Evolutionary conservation across 495 filamentous ascomycete species (phyloP), one percentile per base, ranked within the genome.

Genomic region (Daldinia decipiens): DNA sequence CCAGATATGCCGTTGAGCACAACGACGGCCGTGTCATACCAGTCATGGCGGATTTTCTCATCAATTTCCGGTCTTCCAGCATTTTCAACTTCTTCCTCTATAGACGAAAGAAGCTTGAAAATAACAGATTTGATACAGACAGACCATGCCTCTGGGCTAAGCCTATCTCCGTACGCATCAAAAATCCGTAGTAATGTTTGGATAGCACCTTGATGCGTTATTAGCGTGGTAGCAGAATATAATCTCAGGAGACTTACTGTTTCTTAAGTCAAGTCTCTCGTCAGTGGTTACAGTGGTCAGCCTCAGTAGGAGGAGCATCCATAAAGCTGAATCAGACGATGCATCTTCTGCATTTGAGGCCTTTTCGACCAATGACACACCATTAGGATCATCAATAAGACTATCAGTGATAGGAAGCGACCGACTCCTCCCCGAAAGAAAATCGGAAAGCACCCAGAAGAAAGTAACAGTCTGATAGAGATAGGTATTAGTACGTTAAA

Each of bases 361-460:
- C 38, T 88, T 80, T 62, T 84, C 78, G 1, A 84, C 65, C 2
- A 90, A 69, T 29, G 81, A 79, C 26, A 79, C 66, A 27, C 87
- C 86, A 36, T 82, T 81, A n/a, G 82, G 78, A 9, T 82, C 82
- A 40, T 80, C 74, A n/a, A 86, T 79, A 43, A 87, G 80, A 32
- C 79, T 80, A 70, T 82, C 79, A 5, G 80, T 84, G 31, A 85
- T 82, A 0, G 80, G 82, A 65, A 84, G 79, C 29, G 79, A 61
- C 69, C 79, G 78, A 74, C 81, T 79, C 74, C 80, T 83, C 21
- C 77, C 76, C 1, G 82, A 86, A 19, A 98, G 85, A 67, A 92
- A 96, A 77, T 97, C 94, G 2, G 95, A 97, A 12, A 97, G 87
- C 67, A 93, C 93, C 91, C 93, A 97, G 80, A 97, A 97, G 74